Conservation (phyloP, 2,329 filamentous ascomycete species). For the Rhexocercosporidium sp. region DNA sequence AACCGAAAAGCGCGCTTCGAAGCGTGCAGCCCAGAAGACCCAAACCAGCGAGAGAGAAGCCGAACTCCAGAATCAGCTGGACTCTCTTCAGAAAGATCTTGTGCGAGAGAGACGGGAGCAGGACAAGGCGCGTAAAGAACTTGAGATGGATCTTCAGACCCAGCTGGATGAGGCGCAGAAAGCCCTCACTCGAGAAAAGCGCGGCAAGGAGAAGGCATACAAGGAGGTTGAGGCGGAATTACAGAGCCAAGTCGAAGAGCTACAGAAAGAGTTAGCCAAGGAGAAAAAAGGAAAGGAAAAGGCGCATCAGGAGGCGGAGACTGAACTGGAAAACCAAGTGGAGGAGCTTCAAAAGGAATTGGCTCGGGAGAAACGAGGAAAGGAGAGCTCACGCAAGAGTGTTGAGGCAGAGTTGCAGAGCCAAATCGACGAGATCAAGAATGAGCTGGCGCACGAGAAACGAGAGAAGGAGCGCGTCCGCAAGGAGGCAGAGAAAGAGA, state of each 20-base stretch:
- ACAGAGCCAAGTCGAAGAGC: constrained; percentile 41
- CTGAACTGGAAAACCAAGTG: constrained; percentile 47
- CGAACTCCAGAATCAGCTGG: constrained; percentile 48
- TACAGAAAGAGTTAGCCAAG: constrained; percentile 41
- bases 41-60: constrained; percentile 47
- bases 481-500: constrained; percentile 47
- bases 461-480: constrained; percentile 36
- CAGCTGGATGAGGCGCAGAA: constrained; percentile 46
- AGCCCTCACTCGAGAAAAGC: constrained; percentile 43
- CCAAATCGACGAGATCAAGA: constrained; percentile 46
- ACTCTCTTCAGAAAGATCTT: constrained; percentile 45
- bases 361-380: constrained; percentile 47
- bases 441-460: constrained; percentile 44
- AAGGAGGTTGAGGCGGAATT: constrained; percentile 40
- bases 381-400: constrained; percentile 38
- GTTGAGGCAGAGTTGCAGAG: constrained; percentile 45
- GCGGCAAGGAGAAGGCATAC: constrained; percentile 35
- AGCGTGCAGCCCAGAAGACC: constrained; percentile 56
- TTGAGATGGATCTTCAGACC: constrained; percentile 45
- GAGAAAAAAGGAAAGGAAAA: constrained; percentile 52
- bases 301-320: constrained; percentile 44
- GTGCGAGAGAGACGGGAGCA: constrained; percentile 46
- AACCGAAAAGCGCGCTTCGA: constrained; percentile 74
- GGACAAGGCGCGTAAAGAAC: constrained; percentile 37
- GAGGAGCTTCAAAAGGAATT: constrained; percentile 45